Evolutionary conservation across 306 rosid species (phyloP).

Genomic region (Purshia tridentata): DNA sequence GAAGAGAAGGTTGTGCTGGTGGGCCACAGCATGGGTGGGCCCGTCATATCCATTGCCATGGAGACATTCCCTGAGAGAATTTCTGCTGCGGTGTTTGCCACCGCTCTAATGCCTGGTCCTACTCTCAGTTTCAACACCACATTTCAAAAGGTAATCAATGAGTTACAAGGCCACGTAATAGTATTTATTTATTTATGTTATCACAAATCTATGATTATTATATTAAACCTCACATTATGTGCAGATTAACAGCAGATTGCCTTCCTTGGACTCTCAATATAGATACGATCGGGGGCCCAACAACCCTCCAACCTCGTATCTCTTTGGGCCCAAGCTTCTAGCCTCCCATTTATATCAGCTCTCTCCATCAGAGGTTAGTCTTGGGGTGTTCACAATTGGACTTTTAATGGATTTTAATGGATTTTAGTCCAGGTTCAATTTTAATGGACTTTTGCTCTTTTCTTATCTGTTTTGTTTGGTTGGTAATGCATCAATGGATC

Average conservation of each 20-base stretch:
- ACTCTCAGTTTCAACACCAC: background rate
- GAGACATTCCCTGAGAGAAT: slow-evolving; percentile 35
- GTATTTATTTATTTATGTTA: too few relatives aligned
- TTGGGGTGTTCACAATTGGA: too few relatives aligned
- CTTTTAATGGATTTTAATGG: too few relatives aligned
- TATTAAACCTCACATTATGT: too few relatives aligned
- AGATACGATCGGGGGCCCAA: slow-evolving; percentile 22
- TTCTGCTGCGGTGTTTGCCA: slow-evolving; percentile 26
- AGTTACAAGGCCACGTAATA: background rate
- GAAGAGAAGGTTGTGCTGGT: slow-evolving; percentile 40
- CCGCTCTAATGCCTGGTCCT: slow-evolving; percentile 39
- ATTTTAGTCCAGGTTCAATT: too few relatives aligned
- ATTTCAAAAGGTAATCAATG: slow-evolving; percentile 7
- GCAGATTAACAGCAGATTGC: background rate
- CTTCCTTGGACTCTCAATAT: slow-evolving; percentile 7
- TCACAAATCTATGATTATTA: too few relatives aligned
- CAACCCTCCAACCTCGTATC: slow-evolving; percentile 27
- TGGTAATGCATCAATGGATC: too few relatives aligned
- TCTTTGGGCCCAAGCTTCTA: slow-evolving; percentile 14
- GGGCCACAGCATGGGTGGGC: slow-evolving; percentile 43
- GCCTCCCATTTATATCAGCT: background rate
- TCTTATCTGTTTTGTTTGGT: too few relatives aligned
- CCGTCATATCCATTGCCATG: slow-evolving; percentile 30
- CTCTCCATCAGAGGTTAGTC: slow-evolving; percentile 2
- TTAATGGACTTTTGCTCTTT: too few relatives aligned